Evolutionary conservation across 208 protist species (phyloP), one percentile per base, ranked within the genome.

Genomic region (Leishmania turanica): DNA sequence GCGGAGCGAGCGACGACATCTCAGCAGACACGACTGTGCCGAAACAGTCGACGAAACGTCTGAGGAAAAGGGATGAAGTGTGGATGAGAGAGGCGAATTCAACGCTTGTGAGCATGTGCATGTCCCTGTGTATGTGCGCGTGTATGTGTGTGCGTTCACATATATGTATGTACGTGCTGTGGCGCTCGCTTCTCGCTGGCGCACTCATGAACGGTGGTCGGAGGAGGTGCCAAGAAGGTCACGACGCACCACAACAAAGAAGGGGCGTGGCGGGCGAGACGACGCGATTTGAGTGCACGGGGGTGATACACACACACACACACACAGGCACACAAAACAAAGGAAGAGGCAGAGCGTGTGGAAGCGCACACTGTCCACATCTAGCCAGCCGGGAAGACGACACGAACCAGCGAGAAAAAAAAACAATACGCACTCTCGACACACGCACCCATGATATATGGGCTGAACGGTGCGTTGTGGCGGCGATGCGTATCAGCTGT

Each of bases 301-400:
- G 27, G 8, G 45, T 51, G 15, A 80, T 74, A 75, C 56, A 40
- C 34, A 83, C 8, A 56, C 17, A 56, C 17, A 47, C 9, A 58
- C 8, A 58, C 37, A 83, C 8, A 56, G 7, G 11, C 45, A 49
- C 8, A 58, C 8, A 58, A 83, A 75, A 60, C 24, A 79, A 78
- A 74, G 13, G 27, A 37, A 45, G 47, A 54, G 69, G 27, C 45
- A 73, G 69, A 31, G 49, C 45, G n/a, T 8, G 13, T 53, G 24
- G 21, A 73, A n/a, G 69, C 45, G 69, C 27, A 37, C 40, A 51
- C 21, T 5, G 27, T 4, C 6, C 69, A 54, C 21, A 2, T n/a
- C 4, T 37, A 27, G 45, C 69, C 49, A 15, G 45, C 27, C 27
- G 24, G 45, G 40, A 73, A 73, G n/a, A 40, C 62, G 11, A 64